Evolutionary conservation across 306 rosid genomes (phyloP), one percentile per base, ranked within the genome.

Genomic region (Begonia peltatifolia): DNA sequence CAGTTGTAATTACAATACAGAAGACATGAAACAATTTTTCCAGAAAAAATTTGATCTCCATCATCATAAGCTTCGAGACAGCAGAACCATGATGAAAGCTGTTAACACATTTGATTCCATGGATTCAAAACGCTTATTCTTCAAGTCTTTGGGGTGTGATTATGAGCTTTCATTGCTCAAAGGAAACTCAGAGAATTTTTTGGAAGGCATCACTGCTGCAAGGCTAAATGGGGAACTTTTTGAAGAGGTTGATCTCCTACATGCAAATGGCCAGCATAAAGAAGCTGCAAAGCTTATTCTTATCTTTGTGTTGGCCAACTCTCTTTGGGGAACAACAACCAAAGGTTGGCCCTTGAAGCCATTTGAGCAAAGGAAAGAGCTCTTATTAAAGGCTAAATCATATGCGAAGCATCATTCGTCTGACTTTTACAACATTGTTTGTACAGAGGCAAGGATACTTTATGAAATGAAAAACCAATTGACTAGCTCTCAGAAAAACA

Each of bases 281-380:
- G 69, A 72, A 53, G 86, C 79, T 10, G 69, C 38, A 47, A 61
- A 60, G 43, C 71, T 63, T 20, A 11, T 67, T 57, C 58, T 79
- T 14, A 49, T 49, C 47, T 70, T 63, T 59, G 73, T 73, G 15
- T 53, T 76, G 55, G 58, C 66, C 42, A 67, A 66, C 58, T 79
- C 86, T 64, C 74, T 79, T 58, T 79, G 86, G 86, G 53, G 66
- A 44, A 35, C 60, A 2, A 76, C 71, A 54, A 73, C 71, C 57
- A 56, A 64, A 62, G 82, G 75, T 2, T 79, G 87, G 87, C 87
- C 87, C 18, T 56, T 79, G 47, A 79, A 73, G 63, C 57, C 6
- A 17, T 79, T 73, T 69, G 10, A 54, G 41, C 55, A 56, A 41
- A 72, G 73, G 74, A 63, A 16, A 15, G 63, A 64, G 48, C 71